Evolutionary conservation across 2,329 filamentous ascomycete genomes (phyloP), one percentile per base, ranked within the genome.

Genomic region (Botrytis pseudocinerea): DNA sequence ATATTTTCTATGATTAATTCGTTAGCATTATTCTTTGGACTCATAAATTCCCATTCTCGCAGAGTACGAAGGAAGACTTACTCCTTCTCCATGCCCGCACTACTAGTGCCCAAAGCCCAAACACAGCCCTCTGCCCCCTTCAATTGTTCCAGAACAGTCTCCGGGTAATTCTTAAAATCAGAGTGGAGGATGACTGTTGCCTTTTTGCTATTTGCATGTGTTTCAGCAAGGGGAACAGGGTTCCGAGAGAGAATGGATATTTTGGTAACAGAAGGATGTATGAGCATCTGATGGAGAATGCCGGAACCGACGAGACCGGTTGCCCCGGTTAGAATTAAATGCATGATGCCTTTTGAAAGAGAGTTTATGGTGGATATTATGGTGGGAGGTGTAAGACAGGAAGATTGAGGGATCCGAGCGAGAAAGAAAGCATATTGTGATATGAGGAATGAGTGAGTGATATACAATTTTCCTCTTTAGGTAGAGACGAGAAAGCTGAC

Each of bases 41-140:
- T n/a, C 1, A n/a, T n/a, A 54, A n/a, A 16, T 0, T 9, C 5
- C 28, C 12, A 25, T 25, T 12, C 16, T 16, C 16, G 8, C 25
- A 10, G 8, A 48, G 35, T 38, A 70, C 2, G 18, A 18, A n/a
- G 46, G 28, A 60, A 73, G 25, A 79, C 86, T 74, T 78, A 90
- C 86, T 91, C 88, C 74, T 87, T 88, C 73, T 79, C 79, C 12
- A 93, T 90, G 59, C 86, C 82, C 18, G 81, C 88, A 78, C 90
- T 87, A 74, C 87, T 89, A 65, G 90, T 89, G 0, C 92, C 92
- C 63, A 91, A 84, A 0, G 92, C 92, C 92, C 92, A 95, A 1
- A 94, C 90, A 74, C 89, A 92, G 2, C 90, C 92, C 12, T 86
- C 83, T 0, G 92, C 92, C 35, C 88, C 91, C 70, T 85, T 84